Base-by-base conservation (phyloP, 140 eudicot genomes). In the Stevia rebaudiana region DNA sequence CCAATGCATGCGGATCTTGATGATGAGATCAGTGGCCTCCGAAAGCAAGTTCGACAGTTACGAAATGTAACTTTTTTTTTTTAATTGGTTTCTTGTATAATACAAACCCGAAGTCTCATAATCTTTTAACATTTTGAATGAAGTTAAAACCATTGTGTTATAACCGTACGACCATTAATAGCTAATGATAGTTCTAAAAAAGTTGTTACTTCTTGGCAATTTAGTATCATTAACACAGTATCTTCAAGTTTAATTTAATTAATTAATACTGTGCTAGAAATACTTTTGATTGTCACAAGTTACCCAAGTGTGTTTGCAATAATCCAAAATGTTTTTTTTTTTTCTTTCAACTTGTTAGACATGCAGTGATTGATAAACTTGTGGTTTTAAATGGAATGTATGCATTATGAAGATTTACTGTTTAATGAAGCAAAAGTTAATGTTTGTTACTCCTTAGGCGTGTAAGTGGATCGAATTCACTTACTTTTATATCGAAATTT, bases 1-100 rank as follows among this genome's bases (percentile, higher is more conserved):
- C 92, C 96, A 18, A 76, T 87, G 85, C 91, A 87, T 51, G 92
- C 69, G 0, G 98, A 91, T 47, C 72, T 87, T 37, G 98, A 87
- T 70, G 88, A 82, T 40, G 92, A 91, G 74, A 89, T 87, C 73
- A 68, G 76, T 19, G 96, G 95, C 64, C 98, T 91, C 35, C 87
- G 88, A 9, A 77, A 70, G 36, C 98, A 91, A 87, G 98, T 87
- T 66, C 76, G 79, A 61, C 86, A 78, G 69, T 79, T 91, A 23
- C 81, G 81, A 59, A 78, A 77, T 75, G 98, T 91, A 18, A 40
- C 67, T 6, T 35, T 36, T 39, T 31, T 1, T 3, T 19, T 17
- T 49, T 72, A 39, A 22, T 52, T 40, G 19, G 19, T 52, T 72
- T 61, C 9, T 35, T 25, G 52, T 36, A 25, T 49, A 44, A n/a